Conservation (phyloP, 2,329 filamentous ascomycete genomes). For the Aspergillus glaucus region DNA sequence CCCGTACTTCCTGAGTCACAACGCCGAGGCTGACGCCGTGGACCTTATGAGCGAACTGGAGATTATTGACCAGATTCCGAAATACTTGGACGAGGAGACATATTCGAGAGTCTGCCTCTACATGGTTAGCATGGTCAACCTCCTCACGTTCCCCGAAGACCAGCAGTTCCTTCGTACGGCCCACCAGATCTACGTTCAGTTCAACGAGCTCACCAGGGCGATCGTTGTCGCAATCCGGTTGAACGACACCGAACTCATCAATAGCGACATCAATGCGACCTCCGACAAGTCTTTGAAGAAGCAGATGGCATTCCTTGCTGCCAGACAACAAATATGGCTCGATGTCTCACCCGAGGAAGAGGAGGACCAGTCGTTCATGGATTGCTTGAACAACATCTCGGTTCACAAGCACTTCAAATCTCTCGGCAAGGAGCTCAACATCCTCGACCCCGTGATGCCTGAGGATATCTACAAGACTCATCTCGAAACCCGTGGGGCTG, state of each 20-base stretch:
- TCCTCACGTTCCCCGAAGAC: conserved; percentile 96
- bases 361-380: conserved; percentile 67
- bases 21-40: conserved; percentile 95
- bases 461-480: conserved; percentile 99
- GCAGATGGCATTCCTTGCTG: conserved; percentile 89
- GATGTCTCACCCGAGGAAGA: conserved; percentile 58
- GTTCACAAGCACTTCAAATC: conserved; percentile 90
- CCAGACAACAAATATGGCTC: conserved; percentile 81
- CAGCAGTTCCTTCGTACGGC: conserved; percentile 89
- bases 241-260: conserved; percentile 79
- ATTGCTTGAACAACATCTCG: conserved; percentile 81
- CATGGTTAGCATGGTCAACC: conserved; percentile 98
- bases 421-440: conserved; percentile 91
- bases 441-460: conserved; percentile 90
- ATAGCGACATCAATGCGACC: conserved; percentile 71
- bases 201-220: conserved; percentile 88
- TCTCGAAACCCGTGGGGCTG: conserved; percentile 87
- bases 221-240: conserved; percentile 90
- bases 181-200: conserved; percentile 86
- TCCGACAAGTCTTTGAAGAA: conserved; percentile 78
- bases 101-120: conserved; percentile 91
- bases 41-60: conserved; percentile 96
- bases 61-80: conserved; percentile 85
- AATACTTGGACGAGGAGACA: conserved; percentile 88
- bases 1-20: conserved; percentile 92